These are phyloP conservation scores for Carex sylvatica DNA, from an alignment of 202 grass and related monocot species.

Conservation along the genomic window DNA sequence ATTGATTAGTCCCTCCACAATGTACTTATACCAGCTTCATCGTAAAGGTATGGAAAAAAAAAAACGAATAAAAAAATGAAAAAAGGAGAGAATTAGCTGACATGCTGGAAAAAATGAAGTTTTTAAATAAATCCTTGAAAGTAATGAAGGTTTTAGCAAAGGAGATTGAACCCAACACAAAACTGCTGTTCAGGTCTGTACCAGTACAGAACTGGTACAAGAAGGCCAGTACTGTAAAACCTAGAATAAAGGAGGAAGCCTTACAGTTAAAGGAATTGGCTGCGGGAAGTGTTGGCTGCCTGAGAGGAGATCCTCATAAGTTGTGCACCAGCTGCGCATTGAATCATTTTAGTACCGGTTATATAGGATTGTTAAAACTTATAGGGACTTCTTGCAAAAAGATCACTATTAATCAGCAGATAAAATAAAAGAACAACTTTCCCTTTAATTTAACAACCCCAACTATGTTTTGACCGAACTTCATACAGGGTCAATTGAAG, in stretches of 20 bases:
- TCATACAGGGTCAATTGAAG: not conserved
- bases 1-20: slow-evolving; percentile 6
- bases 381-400: not conserved
- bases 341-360: slow-evolving; percentile 9
- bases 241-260: slow-evolving; percentile 5
- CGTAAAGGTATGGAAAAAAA: not conserved
- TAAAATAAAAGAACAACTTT: not conserved
- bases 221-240: not conserved
- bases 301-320: slow-evolving; percentile 81
- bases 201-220: not conserved
- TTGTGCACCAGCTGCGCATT: slow-evolving; percentile 67
- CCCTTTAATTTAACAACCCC: not conserved
- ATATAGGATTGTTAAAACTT: not conserved
- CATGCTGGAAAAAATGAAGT: not conserved
- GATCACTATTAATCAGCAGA: not conserved
- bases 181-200: not conserved
- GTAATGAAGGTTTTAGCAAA: not conserved
- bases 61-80: not conserved
- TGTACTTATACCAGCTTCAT: not conserved
- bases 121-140: not conserved
- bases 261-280: slow-evolving; percentile 81
- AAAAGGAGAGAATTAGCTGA: not conserved
- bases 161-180: not conserved
- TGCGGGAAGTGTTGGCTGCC: slow-evolving; percentile 51
- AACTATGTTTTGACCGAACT: not conserved